A percentile compares a stretch with the other conserved stretches of the same genome.
Conservation (phyloP, 208 protist species). For the Leishmania gerbilli region DNA sequence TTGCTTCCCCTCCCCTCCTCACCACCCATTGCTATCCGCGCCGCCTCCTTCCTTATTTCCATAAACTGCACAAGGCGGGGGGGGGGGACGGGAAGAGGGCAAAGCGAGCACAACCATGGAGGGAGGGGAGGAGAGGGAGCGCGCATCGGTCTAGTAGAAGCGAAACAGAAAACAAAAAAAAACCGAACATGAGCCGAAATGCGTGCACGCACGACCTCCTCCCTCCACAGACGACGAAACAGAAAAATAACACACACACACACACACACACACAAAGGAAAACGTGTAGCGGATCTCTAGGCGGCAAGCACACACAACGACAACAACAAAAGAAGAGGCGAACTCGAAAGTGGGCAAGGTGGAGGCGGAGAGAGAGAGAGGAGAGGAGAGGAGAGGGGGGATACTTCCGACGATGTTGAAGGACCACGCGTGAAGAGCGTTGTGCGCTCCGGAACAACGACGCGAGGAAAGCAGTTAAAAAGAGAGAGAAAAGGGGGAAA, state of each 20-base stretch:
- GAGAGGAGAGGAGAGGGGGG: not conserved
- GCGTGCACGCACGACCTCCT: too few relatives aligned
- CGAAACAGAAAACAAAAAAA: not conserved
- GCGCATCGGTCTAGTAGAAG: not conserved
- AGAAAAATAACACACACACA: not conserved
- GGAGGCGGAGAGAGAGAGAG: not conserved
- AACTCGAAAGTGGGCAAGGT: not conserved
- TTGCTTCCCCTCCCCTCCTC: not conserved
- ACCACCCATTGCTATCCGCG: not conserved
- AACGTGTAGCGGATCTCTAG: too few relatives aligned
- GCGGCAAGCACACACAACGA: not conserved
- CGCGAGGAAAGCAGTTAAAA: too few relatives aligned
- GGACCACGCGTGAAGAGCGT: not conserved
- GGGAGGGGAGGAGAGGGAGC: not conserved
- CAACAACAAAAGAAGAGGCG: not conserved
- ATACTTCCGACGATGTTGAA: not conserved
- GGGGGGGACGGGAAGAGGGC: not conserved
- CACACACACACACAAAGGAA: not conserved
- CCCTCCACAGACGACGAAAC: not conserved
- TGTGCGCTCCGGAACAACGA: not conserved
- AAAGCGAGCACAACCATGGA: too few relatives aligned
- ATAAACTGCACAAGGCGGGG: not conserved
- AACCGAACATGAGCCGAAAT: not conserved
- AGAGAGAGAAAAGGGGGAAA: not conserved
- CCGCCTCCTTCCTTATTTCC: not conserved